A percentile compares a stretch with the other conserved stretches of the same genome.
Conservation (phyloP, 2,329 filamentous ascomycete species). For the Diaporthe nobilis region DNA sequence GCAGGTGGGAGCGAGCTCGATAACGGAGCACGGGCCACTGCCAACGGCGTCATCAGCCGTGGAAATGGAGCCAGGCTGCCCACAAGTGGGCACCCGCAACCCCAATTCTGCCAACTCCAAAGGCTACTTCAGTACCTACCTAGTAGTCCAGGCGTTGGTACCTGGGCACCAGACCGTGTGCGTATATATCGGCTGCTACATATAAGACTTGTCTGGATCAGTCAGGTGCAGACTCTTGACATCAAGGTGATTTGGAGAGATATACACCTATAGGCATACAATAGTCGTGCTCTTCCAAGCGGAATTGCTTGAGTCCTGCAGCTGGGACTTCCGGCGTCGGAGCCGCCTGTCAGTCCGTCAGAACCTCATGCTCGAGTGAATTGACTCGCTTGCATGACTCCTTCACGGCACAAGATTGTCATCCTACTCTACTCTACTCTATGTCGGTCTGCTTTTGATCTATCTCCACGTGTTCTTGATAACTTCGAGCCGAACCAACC, state of each 20-base stretch:
- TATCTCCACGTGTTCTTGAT: neutral
- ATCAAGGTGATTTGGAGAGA: neutral
- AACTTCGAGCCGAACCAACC: neutral
- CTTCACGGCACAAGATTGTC: neutral
- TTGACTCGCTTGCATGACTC: constrained; percentile 2
- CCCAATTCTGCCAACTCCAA: constrained; percentile 18
- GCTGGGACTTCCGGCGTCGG: constrained; percentile 16
- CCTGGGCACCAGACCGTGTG: neutral
- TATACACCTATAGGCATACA: neutral
- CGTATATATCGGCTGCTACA: too few species aligned
- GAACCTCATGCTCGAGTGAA: neutral
- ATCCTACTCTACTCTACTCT: neutral
- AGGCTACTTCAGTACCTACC: neutral
- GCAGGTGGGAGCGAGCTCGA: constrained; percentile 24
- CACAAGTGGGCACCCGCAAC: constrained; percentile 6
- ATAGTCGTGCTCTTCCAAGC: neutral
- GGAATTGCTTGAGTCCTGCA: neutral
- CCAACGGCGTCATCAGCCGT: constrained; percentile 12
- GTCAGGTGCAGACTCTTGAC: neutral
- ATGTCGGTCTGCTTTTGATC: neutral
- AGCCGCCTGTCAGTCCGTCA: constrained; percentile 3
- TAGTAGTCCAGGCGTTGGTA: neutral
- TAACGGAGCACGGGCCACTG: constrained; percentile 30
- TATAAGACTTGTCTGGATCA: too few species aligned
- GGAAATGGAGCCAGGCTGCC: constrained; percentile 22